phyloP scores from a whole-genome alignment of 1,139 yeast genomes.

The Kodamaea suecica region DNA sequence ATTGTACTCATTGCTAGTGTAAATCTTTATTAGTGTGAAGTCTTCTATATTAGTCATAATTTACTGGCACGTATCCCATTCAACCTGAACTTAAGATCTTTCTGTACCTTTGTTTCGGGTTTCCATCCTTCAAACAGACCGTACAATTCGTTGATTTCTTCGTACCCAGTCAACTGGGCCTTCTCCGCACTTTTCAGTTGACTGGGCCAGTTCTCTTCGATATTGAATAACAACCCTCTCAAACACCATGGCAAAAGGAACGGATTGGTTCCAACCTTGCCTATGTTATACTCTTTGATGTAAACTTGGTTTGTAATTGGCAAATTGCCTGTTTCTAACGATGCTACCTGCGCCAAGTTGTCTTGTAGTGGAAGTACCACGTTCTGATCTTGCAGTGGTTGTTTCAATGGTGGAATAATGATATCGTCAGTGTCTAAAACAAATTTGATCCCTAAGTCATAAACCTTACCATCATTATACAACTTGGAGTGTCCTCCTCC shows the following conservation, averaged over 20 bases:
- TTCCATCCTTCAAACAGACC: constrained; percentile 78
- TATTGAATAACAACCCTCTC: constrained; percentile 68
- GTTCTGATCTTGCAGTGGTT: too few relatives aligned
- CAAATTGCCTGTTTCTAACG: constrained; percentile 13
- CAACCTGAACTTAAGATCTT: constrained; percentile 79
- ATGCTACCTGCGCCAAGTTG: too few relatives aligned
- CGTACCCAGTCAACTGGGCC: constrained; percentile 36
- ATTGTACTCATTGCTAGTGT: too few relatives aligned
- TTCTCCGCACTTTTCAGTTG: constrained; percentile 27
- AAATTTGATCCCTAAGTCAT: constrained; percentile 73
- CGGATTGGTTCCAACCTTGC: constrained; percentile 69
- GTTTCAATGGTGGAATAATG: constrained; percentile 33
- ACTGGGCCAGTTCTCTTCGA: constrained; percentile 56
- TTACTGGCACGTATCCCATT: constrained; percentile 65
- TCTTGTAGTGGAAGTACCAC: too few relatives aligned
- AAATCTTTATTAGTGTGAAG: too few relatives aligned
- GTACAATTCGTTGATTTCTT: constrained; percentile 59
- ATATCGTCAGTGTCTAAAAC: constrained; percentile 72
- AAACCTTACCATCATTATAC: constrained; percentile 82
- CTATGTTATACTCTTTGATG: constrained; percentile 59
- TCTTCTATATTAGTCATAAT: constrained; percentile 2
- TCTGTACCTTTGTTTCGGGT: constrained; percentile 76
- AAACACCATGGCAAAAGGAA: constrained; percentile 90
- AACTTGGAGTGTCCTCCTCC: constrained; percentile 94
- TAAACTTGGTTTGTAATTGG: constrained; percentile 49